A percentile compares a stretch with the other conserved stretches of the same genome.
Conservation (phyloP, 139 green algal species). For the Mychonastes homosphaera region DNA sequence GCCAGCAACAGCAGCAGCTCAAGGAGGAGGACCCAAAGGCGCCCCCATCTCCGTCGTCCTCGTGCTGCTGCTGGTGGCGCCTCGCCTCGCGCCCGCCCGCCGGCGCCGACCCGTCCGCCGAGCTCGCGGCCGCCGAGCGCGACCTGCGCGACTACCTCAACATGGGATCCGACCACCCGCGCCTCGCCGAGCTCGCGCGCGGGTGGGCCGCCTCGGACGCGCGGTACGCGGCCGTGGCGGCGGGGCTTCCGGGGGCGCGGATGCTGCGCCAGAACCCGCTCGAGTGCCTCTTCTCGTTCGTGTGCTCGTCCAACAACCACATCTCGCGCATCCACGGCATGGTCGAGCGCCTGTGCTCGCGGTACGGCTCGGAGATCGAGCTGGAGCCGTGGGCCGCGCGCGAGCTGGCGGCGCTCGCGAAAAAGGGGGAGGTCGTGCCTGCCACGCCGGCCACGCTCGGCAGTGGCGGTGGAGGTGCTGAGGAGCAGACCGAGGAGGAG, state of each 20-base stretch:
- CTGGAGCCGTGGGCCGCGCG: not conserved
- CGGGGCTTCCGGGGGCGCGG: conserved; percentile 32
- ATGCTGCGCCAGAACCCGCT: conserved; percentile 86
- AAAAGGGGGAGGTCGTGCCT: not conserved
- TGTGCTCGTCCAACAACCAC: conserved; percentile 96
- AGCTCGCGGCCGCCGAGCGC: conserved; percentile 17
- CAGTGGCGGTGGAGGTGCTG: not conserved
- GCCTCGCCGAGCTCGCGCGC: conserved; percentile 34
- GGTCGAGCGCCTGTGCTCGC: conserved; percentile 70
- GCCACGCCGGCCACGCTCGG: not conserved
- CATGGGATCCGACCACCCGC: conserved; percentile 26
- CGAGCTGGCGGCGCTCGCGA: too few relatives aligned
- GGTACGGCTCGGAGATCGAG: conserved; percentile 50
- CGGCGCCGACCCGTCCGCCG: not conserved
- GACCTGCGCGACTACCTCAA: conserved; percentile 78
- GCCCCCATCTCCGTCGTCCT: not conserved
- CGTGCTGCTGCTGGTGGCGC: not conserved
- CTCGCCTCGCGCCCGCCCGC: not conserved
- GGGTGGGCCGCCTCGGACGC: conserved; percentile 42
- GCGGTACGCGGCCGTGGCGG: conserved; percentile 37
- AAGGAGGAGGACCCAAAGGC: not conserved
- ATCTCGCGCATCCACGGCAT: conserved; percentile 87
- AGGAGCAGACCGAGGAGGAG: not conserved
- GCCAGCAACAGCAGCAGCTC: conserved; percentile 31
- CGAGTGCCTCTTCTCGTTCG: conserved; percentile 91